Base-by-base conservation (phyloP, 495 filamentous ascomycete species). In the Daldinia childiae region DNA sequence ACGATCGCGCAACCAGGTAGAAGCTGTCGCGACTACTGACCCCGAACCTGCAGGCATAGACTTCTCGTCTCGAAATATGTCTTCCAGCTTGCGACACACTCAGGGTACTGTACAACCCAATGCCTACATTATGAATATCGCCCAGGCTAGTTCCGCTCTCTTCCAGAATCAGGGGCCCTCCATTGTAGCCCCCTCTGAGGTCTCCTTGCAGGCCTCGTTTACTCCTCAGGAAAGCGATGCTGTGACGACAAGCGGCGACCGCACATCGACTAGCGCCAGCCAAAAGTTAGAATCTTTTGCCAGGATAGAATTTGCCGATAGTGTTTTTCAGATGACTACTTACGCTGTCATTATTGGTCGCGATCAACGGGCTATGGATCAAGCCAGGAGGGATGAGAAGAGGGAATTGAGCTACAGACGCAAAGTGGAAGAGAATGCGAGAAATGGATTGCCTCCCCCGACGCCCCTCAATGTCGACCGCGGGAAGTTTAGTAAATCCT, bases 301-400 rank as follows among this genome's bases (percentile, higher is more conserved):
- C 24, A 77, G 79, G 56, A 80, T 85, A 63, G 83, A 85, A 70
- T 85, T 85, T 45, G 82, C 80, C 72, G 83, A 85, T 62, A 83
- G 83, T 63, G 77, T 79, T 39, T 85, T 85, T 56, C 81, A 84
- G 73, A 84, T 85, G 82, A 85, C 82, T 11, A 85, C 83, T 15
- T 84, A 83, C 51, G 81, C 82, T 17, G 82, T 84, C 72, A 81
- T 84, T 30, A 85, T 86, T 41, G 83, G 83, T 26, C 82, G 83
- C 26, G 83, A 86, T 60, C 79, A 82, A 65, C 66, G 77, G 15
- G 83, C 83, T 5, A 72, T 84, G 72, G 72, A 80, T 58, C 79
- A 82, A 58, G 82, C 82, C 9, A 77, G 76, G 63, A 75, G 74
- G 24, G 81, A 84, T 45, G 80, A 82, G 70, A 79, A 76, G n/a